Base-by-base conservation (phyloP, 257 asterid species). In the Ilex asprella region DNA sequence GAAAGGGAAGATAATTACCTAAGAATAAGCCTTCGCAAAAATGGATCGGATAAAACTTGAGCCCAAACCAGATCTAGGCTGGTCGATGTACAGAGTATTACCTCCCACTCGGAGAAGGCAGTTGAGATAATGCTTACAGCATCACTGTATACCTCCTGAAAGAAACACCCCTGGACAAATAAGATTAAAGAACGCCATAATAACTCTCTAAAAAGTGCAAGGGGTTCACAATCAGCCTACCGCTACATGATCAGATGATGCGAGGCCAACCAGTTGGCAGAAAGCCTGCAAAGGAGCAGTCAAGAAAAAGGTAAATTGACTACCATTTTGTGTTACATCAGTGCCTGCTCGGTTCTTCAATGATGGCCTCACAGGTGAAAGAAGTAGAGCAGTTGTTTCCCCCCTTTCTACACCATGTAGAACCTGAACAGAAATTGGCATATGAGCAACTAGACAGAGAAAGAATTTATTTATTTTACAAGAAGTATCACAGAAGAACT, bases 291-390 rank as follows among this genome's bases (percentile, higher is more conserved):
- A 81, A 35, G 99, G 99, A 75, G 86, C 84, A 39, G 99, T 76
- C 74, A 92, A 79, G 80, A 92, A 92, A 77, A 85, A 80, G 44
- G 99, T 92, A 77, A 92, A 92, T 78, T 92, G 99, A 68, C 95
- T 89, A 78, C 96, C 99, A 56, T 59, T 67, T 41, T 76, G 87
- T 62, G 84, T 56, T 30, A 70, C 63, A 63, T 79, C 91, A 73
- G 70, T 16, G 27, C 60, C 79, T 58, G 74, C 73, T 61, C 67
- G 80, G 56, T 78, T 81, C 86, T 81, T 92, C 83, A 66, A 76
- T 57, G 93, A 86, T 62, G 97, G 88, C 71, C 68, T 81, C 77
- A 78, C 72, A 41, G 96, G 97, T 63, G 99, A 92, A 53, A 92
- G 97, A 83, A 92, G 82, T 60, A 89, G 67, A 54, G 97, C 95